phyloP scores from a whole-genome alignment of 2,329 filamentous ascomycete species.

The Dactylella cylindrospora region DNA sequence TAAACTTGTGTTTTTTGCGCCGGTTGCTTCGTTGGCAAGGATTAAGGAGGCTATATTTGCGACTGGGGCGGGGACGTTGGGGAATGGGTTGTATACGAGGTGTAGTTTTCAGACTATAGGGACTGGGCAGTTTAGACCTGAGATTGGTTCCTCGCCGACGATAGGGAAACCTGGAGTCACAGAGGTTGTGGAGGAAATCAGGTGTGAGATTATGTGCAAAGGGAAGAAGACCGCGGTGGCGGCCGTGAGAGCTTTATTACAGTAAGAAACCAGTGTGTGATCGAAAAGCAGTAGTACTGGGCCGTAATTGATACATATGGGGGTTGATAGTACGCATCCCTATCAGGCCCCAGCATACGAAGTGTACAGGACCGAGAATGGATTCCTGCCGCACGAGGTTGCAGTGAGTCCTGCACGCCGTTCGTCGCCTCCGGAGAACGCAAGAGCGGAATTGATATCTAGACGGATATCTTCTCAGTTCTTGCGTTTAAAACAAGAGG shows the following conservation, averaged over 20 bases:
- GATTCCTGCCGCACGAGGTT: conserved; percentile 15
- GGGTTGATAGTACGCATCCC: conserved; percentile 18
- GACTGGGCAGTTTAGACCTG: conserved; percentile 20
- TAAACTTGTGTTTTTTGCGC: conserved; percentile 27
- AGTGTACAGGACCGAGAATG: conserved; percentile 34
- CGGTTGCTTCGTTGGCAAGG: not conserved
- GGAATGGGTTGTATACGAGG: conserved; percentile 15
- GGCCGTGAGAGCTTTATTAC: conserved; percentile 23
- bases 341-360: conserved; percentile 12
- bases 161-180: not conserved
- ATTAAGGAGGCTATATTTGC: conserved; percentile 35
- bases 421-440: too few species aligned
- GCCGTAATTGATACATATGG: not conserved
- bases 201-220: conserved; percentile 24
- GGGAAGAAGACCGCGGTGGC: conserved; percentile 12
- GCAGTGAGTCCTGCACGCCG: not conserved
- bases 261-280: conserved; percentile 8
- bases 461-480: not conserved
- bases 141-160: conserved; percentile 8
- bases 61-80: conserved; percentile 15
- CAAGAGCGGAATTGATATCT: too few species aligned
- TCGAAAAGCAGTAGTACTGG: not conserved
- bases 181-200: conserved; percentile 18
- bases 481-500: not conserved
- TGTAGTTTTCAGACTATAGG: conserved; percentile 36